Conservation (phyloP, 192 early-diverging fungal genomes). For the Helicostylum pulchrum region DNA sequence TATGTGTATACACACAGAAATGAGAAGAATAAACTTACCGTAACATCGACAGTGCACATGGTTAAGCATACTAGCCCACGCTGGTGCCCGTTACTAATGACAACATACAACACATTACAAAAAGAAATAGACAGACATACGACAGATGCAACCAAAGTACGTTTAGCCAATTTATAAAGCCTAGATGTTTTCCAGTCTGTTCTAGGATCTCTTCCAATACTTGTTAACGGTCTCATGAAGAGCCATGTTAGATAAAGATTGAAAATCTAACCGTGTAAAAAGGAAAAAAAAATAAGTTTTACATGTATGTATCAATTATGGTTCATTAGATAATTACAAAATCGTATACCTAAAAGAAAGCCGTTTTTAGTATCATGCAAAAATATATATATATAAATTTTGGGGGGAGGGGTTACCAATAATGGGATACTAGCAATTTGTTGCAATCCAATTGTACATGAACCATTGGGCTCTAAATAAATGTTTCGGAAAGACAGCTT, state of each 20-base stretch:
- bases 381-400: not conserved
- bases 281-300: not conserved
- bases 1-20: not conserved
- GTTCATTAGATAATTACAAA: constrained; percentile 24
- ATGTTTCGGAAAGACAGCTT: constrained; percentile 30
- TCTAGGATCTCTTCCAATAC: constrained; percentile 13
- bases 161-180: constrained; percentile 37
- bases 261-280: constrained; percentile 21
- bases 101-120: constrained; percentile 40
- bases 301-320: too few species aligned
- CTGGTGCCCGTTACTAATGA: constrained; percentile 43
- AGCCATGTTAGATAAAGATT: constrained; percentile 38
- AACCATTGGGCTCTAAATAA: constrained; percentile 21
- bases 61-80: constrained; percentile 50
- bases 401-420: constrained; percentile 23
- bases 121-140: constrained; percentile 41
- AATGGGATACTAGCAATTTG: constrained; percentile 32
- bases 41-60: constrained; percentile 53
- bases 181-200: constrained; percentile 26
- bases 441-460: constrained; percentile 36
- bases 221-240: constrained; percentile 33
- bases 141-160: constrained; percentile 44
- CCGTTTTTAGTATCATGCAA: too few species aligned
- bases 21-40: constrained; percentile 21
- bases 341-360: constrained; percentile 27